A percentile compares a stretch with the other conserved stretches of the same genome.
Conservation (phyloP, 352 stramenopile genomes). For the Pythium aphanidermatum region DNA sequence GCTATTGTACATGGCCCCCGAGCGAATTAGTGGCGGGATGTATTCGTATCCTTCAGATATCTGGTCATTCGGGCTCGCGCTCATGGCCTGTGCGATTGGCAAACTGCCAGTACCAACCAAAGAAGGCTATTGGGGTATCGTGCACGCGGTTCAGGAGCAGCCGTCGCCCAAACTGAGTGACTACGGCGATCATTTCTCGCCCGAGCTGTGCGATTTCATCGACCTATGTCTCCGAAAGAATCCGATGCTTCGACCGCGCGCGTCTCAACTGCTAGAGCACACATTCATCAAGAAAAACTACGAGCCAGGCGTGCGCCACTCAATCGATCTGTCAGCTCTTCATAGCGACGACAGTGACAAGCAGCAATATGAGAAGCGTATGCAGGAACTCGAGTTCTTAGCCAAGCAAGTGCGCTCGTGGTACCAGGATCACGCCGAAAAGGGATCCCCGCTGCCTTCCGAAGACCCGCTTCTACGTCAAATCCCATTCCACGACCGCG, state of each 20-base stretch:
- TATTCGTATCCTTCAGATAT: slow-evolving; percentile 87
- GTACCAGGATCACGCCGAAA: slow-evolving; percentile 41
- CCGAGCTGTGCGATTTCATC: slow-evolving; percentile 69
- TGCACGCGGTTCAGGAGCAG: slow-evolving; percentile 78
- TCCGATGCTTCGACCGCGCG: slow-evolving; percentile 48
- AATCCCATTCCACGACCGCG: slow-evolving; percentile 23
- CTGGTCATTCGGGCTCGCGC: slow-evolving; percentile 73
- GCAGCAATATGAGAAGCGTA: slow-evolving; percentile 22
- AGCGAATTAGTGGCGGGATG: slow-evolving; percentile 88
- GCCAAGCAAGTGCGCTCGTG: slow-evolving; percentile 44
- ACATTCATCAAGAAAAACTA: slow-evolving; percentile 67
- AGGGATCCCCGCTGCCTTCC: slow-evolving; percentile 29
- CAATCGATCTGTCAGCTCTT: too few species aligned
- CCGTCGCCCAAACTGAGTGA: slow-evolving; percentile 57
- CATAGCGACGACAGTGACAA: slow-evolving; percentile 9
- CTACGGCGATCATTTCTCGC: slow-evolving; percentile 59
- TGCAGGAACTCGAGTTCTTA: slow-evolving; percentile 41
- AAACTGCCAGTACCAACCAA: slow-evolving; percentile 75
- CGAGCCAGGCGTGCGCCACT: slow-evolving; percentile 23
- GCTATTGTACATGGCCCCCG: slow-evolving; percentile 90
- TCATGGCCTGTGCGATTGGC: slow-evolving; percentile 87
- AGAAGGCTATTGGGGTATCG: slow-evolving; percentile 87
- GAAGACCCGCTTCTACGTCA: slow-evolving; percentile 15
- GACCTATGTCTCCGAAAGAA: slow-evolving; percentile 80
- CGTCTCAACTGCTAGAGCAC: slow-evolving; percentile 49